Conservation (phyloP, 768 basidiomycete species). For the Phaeolepiota aurea region DNA sequence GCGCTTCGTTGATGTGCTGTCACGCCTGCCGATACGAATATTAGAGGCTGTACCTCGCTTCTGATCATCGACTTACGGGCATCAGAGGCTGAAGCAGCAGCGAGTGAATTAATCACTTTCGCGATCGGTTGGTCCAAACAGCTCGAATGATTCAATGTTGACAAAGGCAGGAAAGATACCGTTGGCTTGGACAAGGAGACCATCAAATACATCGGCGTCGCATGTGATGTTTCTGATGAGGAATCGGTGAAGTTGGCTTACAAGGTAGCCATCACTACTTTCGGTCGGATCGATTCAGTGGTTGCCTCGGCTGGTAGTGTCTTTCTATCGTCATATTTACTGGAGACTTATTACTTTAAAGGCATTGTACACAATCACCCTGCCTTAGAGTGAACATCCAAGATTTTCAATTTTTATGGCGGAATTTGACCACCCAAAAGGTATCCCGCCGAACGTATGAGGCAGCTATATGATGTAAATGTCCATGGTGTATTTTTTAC, state of each 20-base stretch:
- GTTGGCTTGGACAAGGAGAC: conserved; percentile 47
- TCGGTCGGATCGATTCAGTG: conserved; percentile 70
- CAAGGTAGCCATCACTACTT: conserved; percentile 49
- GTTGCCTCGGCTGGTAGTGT: conserved; percentile 79
- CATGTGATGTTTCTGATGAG: conserved; percentile 87
- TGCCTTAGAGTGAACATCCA: conserved; percentile 63
- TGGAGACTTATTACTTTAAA: conserved; percentile 14
- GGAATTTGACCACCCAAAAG: conserved; percentile 26
- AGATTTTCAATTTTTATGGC: neutral
- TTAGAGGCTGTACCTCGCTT: conserved; percentile 71
- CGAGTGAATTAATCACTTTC: conserved; percentile 47
- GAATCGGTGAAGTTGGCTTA: conserved; percentile 69
- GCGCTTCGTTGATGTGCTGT: conserved; percentile 14
- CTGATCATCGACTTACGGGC: conserved; percentile 79
- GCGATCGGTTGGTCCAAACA: conserved; percentile 13
- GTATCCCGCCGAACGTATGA: conserved; percentile 82
- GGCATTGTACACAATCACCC: conserved; percentile 86
- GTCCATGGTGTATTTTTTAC: conserved; percentile 93
- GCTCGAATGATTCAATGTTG: neutral
- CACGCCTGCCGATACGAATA: conserved; percentile 1
- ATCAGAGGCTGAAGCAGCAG: conserved; percentile 58
- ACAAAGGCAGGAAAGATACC: conserved; percentile 25
- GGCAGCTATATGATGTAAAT: conserved; percentile 84
- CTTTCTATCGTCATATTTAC: neutral
- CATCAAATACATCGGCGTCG: conserved; percentile 65